These are phyloP conservation scores for Isabelozyma gotoi DNA, from an alignment of 805 yeast species.

Conservation along the genomic window DNA sequence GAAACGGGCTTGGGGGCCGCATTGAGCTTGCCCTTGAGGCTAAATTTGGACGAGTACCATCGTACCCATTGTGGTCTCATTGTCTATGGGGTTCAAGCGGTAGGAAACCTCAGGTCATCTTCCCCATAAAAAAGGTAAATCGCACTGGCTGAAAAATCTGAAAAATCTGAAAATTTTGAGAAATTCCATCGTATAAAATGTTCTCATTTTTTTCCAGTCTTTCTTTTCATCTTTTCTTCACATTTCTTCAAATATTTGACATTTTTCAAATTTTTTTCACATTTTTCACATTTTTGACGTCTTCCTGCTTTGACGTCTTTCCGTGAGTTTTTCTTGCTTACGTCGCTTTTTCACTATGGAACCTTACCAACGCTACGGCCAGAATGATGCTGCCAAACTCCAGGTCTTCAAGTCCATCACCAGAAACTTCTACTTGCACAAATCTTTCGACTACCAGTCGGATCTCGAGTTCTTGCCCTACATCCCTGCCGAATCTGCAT, in stretches of 20 bases:
- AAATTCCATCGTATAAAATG: no score
- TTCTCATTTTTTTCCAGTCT: no score
- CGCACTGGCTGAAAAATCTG: not conserved
- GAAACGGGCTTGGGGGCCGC: slow-evolving; percentile 10
- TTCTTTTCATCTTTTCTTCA: no score
- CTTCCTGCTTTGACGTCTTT: not conserved
- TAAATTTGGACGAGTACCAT: slow-evolving; percentile 4
- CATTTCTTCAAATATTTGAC: no score
- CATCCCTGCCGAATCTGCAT: not conserved
- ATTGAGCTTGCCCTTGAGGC: slow-evolving; percentile 1
- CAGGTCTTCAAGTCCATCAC: slow-evolving; percentile 15
- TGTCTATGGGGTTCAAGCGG: not conserved
- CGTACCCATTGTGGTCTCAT: not conserved
- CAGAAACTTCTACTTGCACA: slow-evolving; percentile 56
- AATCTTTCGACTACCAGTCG: slow-evolving; percentile 70
- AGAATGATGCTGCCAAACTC: not conserved
- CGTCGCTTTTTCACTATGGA: no score
- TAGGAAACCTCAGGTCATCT: slow-evolving; percentile 1
- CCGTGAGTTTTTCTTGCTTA: no score
- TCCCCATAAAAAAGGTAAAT: not conserved
- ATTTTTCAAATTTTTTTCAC: no score
- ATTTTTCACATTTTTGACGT: no score
- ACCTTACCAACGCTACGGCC: not conserved
- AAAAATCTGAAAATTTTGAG: not conserved
- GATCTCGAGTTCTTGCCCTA: slow-evolving; percentile 56